A percentile compares a stretch with the other conserved stretches of the same genome.
Evolutionary conservation across 75 land plant genomes (phyloP).

Genomic region (Pinus taeda): DNA sequence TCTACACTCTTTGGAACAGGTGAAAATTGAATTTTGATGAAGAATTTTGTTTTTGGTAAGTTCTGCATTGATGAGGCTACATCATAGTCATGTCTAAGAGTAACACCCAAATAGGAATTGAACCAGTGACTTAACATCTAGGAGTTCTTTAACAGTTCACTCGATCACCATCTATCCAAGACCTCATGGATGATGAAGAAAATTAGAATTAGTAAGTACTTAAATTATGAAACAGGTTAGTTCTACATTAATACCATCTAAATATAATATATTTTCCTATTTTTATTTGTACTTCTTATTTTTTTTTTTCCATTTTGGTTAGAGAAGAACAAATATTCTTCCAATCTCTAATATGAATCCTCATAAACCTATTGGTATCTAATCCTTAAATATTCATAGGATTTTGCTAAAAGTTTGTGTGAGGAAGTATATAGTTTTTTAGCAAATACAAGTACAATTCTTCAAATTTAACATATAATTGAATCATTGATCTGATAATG

Average conservation of each 20-base stretch:
- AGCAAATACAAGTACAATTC: too few relatives aligned
- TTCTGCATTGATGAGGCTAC: too few relatives aligned
- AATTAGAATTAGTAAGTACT: constrained; percentile 94
- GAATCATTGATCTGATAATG: neutral
- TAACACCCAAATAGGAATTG: too few relatives aligned
- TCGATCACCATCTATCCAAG: too few relatives aligned
- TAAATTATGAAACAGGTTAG: constrained; percentile 96
- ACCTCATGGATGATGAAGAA: constrained; percentile 19
- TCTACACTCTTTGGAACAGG: too few relatives aligned
- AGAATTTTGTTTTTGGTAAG: too few relatives aligned
- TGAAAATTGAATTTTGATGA: constrained; percentile 62
- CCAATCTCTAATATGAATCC: neutral
- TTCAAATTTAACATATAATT: too few relatives aligned
- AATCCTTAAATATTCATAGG: neutral
- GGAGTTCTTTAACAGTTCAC: too few relatives aligned
- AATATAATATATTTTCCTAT: neutral
- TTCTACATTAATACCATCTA: neutral
- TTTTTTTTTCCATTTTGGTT: neutral
- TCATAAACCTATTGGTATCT: neutral
- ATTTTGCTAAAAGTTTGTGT: neutral
- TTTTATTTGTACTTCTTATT: neutral
- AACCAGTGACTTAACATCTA: too few relatives aligned
- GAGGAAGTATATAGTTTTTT: too few relatives aligned
- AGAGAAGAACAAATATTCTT: neutral
- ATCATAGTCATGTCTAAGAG: too few relatives aligned